These are phyloP conservation scores for Zygosaccharomyces pseudorouxii DNA, from an alignment of 805 yeast species.

Conservation along the genomic window DNA sequence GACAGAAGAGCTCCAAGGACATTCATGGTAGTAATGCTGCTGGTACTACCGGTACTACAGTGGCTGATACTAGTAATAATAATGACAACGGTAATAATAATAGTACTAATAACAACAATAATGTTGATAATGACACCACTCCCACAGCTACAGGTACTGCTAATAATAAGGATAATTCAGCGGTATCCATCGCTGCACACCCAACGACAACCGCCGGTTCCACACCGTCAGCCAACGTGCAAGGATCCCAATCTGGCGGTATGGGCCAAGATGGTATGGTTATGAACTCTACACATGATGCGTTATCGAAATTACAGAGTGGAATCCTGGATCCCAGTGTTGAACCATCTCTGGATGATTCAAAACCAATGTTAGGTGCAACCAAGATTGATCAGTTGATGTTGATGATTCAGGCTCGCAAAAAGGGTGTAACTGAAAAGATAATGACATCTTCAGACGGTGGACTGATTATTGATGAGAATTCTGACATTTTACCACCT, in stretches of 20 bases:
- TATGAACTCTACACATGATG: slow-evolving; percentile 22
- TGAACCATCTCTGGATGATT: slow-evolving; percentile 49
- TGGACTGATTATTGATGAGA: slow-evolving; percentile 49
- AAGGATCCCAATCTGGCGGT: background rate
- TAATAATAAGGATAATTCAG: background rate
- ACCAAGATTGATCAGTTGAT: slow-evolving; percentile 88
- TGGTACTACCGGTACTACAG: background rate
- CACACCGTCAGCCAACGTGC: background rate
- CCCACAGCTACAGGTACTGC: background rate
- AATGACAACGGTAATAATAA: slow-evolving; percentile 8
- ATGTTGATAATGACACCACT: slow-evolving; percentile 5
- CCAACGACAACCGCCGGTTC: too few species aligned
- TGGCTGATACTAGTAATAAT: too few species aligned
- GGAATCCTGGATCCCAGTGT: slow-evolving; percentile 43
- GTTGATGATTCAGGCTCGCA: slow-evolving; percentile 86
- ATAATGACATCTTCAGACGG: slow-evolving; percentile 69
- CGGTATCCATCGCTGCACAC: background rate
- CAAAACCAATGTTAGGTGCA: slow-evolving; percentile 71
- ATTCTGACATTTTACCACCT: slow-evolving; percentile 49
- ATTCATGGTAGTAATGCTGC: background rate
- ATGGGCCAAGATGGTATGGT: slow-evolving; percentile 4
- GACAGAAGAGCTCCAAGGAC: slow-evolving; percentile 10
- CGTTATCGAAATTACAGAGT: slow-evolving; percentile 11
- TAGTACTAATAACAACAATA: slow-evolving; percentile 5
- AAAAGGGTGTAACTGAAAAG: slow-evolving; percentile 63